Evolutionary conservation across 805 yeast genomes (phyloP).

Genomic region (Candida nonsorbophila): DNA sequence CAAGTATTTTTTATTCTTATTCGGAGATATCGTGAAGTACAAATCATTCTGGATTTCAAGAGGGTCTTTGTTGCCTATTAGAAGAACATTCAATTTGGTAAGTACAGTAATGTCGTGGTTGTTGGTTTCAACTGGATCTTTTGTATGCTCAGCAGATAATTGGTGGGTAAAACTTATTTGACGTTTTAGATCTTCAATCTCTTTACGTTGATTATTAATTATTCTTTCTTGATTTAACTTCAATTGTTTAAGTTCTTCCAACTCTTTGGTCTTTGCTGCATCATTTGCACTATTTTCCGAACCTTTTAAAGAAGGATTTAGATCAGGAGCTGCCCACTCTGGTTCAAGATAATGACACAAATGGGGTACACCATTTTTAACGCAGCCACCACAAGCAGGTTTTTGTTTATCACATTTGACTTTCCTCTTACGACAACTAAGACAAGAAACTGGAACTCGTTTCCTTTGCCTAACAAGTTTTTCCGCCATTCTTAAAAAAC

Average conservation of each 20-base stretch:
- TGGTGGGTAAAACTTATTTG: slow-evolving; percentile 18
- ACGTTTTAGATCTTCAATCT: slow-evolving; percentile 27
- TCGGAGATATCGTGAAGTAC: too few species aligned
- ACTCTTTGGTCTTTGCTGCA: slow-evolving; percentile 2
- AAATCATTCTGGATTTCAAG: slow-evolving; percentile 1
- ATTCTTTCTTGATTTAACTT: slow-evolving; percentile 15
- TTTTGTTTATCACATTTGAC: slow-evolving; percentile 39
- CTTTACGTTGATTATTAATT: slow-evolving; percentile 19
- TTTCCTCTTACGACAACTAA: slow-evolving; percentile 35
- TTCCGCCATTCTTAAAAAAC: not conserved
- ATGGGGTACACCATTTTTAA: slow-evolving; percentile 34
- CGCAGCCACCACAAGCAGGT: slow-evolving; percentile 39
- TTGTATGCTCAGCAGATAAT: slow-evolving; percentile 5
- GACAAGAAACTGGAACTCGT: slow-evolving; percentile 36
- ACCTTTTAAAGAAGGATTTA: too few species aligned
- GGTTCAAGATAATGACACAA: slow-evolving; percentile 38
- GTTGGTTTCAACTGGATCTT: slow-evolving; percentile 1
- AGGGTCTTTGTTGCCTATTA: slow-evolving; percentile 2
- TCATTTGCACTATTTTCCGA: not conserved
- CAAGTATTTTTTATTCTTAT: too few species aligned
- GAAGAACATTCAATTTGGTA: slow-evolving; percentile 4
- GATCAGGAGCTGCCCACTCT: slow-evolving; percentile 32
- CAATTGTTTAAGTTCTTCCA: slow-evolving; percentile 13
- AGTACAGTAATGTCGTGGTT: slow-evolving; percentile 4
- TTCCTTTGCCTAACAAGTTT: slow-evolving; percentile 17